Evolutionary conservation across 306 rosid species (phyloP).

Genomic region (Alnus rubra): DNA sequence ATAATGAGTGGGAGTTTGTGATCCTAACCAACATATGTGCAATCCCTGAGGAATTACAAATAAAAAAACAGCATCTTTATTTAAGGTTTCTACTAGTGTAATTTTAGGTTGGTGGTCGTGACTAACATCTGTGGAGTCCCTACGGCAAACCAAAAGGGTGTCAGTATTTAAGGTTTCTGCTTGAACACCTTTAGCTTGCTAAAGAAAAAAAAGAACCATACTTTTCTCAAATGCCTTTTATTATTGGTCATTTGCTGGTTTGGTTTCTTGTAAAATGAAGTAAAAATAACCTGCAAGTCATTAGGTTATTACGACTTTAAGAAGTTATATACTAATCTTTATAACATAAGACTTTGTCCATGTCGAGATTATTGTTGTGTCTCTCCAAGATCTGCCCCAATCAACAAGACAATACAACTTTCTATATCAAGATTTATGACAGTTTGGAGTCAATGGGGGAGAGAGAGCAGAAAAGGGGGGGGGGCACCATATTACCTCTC

Average conservation of each 20-base stretch:
- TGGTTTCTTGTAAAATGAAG: neutral
- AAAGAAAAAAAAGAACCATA: neutral
- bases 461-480: no score
- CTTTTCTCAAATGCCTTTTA: neutral
- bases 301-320: neutral
- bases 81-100: neutral
- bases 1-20: neutral
- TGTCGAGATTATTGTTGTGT: neutral
- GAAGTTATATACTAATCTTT: neutral
- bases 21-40: neutral
- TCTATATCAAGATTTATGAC: neutral
- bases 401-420: neutral
- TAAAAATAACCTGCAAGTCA: neutral
- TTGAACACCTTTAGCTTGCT: neutral
- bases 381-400: neutral
- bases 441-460: neutral
- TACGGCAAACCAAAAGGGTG: neutral
- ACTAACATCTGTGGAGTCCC: neutral
- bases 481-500: slow-evolving; percentile 63
- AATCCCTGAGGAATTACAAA: neutral
- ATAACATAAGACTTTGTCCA: neutral
- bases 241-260: neutral
- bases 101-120: neutral
- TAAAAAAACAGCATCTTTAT: neutral
- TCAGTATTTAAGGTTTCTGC: neutral